A percentile compares a stretch with the other conserved stretches of the same genome.
Evolutionary conservation across 1,284 basidiomycete species (phyloP).

Genomic region (Leccinum fallax): DNA sequence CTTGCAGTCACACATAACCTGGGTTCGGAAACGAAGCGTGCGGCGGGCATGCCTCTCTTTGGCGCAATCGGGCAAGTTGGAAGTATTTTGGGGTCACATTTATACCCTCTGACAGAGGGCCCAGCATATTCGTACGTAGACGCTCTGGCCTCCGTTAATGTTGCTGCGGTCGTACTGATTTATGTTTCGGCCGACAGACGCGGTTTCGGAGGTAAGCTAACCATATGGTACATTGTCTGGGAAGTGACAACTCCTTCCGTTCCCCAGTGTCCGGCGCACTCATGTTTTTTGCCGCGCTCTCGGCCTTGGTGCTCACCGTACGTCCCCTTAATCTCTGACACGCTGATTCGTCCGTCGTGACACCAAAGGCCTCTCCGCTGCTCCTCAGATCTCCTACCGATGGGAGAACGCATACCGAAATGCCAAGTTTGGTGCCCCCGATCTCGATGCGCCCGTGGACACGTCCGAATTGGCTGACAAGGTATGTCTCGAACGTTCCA

Average conservation of each 20-base stretch:
- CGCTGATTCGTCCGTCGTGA: background rate
- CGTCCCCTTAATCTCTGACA: constrained; percentile 17
- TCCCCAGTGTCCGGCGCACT: constrained; percentile 54
- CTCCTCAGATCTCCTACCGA: constrained; percentile 58
- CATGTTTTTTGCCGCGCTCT: constrained; percentile 58
- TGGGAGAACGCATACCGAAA: constrained; percentile 62
- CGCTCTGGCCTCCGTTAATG: too few species aligned
- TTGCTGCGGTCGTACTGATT: constrained; percentile 6
- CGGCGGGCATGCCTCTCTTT: constrained; percentile 73
- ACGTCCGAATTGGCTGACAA: constrained; percentile 45
- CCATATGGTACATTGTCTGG: background rate
- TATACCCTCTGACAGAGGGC: constrained; percentile 65
- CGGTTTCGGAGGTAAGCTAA: constrained; percentile 29
- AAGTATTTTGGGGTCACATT: constrained; percentile 69
- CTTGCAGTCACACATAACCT: constrained; percentile 67
- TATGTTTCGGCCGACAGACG: constrained; percentile 16
- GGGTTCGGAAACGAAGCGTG: constrained; percentile 77
- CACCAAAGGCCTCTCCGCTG: background rate
- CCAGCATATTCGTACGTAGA: constrained; percentile 60
- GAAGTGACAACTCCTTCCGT: background rate
- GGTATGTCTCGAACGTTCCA: background rate
- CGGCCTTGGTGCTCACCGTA: constrained; percentile 56
- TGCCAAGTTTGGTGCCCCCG: constrained; percentile 53
- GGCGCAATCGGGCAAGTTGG: constrained; percentile 78
- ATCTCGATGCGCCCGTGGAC: constrained; percentile 55